Base-by-base conservation (phyloP, 1,139 yeast species). In the Pichia kudriavzevii region DNA sequence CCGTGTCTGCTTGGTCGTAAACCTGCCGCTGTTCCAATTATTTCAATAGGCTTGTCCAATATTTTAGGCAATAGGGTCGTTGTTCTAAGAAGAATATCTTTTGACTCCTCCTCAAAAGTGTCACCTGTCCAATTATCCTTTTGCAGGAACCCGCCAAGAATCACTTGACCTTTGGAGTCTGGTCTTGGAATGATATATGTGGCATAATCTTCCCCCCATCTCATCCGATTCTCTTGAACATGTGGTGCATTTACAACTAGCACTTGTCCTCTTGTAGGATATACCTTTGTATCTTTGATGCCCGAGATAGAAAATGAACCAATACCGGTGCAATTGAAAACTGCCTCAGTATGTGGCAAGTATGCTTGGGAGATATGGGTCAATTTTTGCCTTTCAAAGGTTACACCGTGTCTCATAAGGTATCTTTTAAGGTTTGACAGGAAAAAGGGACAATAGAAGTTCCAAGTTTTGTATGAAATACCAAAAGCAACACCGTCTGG, bases 121-220 rank as follows among this genome's bases (percentile, higher is more conserved):
- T 72, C 76, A 14, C 69, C 72, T 19, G 70, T 64, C 74, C 77
- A 73, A 47, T 72, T 69, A 39, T 66, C 69, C 42, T 64, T 66
- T 47, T 79, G 84, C 47, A 73, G 55, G 47, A 65, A 79, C 1
- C 88, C 88, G 26, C 91, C 91, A 19, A 79, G 63, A 22, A 80
- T 66, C 32, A 79, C 66, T 45, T 77, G 76, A 45, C 74, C 75
- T 36, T 63, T 62, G 14, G 81, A 71, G 36, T 67, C 60, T 0
- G 85, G 84, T 39, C 88, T 67, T 36, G 83, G 83, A 49, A 79
- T 79, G 34, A 77, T 65, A 48, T 80, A 80, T 1, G 82, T 76
- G 6, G 81, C 78, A 38, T 60, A 60, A 29, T 61, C 65, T 10
- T 55, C 58, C 20, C 74, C 74, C 75, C 80, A 75, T 45, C 71